phyloP scores from a whole-genome alignment of 352 stramenopile species.

The Globisporangium okanoganense region DNA sequence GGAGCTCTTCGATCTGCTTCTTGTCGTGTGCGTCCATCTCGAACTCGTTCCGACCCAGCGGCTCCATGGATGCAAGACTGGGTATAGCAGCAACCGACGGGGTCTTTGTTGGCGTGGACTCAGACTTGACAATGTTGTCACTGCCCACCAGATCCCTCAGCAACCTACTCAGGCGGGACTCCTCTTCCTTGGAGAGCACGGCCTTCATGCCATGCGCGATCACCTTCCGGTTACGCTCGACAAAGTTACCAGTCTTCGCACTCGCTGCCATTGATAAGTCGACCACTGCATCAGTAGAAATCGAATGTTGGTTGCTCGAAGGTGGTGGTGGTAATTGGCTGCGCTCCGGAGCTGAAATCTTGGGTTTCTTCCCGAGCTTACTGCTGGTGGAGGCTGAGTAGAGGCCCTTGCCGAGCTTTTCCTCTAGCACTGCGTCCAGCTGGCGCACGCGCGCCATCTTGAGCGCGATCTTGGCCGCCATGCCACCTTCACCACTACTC shows the following conservation, averaged over 20 bases:
- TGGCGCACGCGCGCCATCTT: constrained; percentile 68
- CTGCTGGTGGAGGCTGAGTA: constrained; percentile 31
- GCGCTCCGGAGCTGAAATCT: neutral
- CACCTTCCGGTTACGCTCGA: constrained; percentile 52
- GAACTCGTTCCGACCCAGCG: constrained; percentile 31
- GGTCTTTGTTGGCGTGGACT: neutral
- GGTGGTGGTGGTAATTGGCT: neutral
- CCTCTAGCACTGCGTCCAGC: constrained; percentile 51
- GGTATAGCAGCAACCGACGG: neutral
- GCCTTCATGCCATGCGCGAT: constrained; percentile 44
- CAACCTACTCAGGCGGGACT: constrained; percentile 34
- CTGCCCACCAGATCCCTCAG: constrained; percentile 16
- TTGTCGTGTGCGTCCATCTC: constrained; percentile 33
- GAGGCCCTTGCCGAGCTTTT: constrained; percentile 60
- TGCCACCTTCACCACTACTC: constrained; percentile 17
- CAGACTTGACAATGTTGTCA: neutral
- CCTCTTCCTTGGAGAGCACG: constrained; percentile 57
- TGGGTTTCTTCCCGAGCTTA: neutral
- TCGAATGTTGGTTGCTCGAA: neutral
- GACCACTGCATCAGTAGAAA: neutral
- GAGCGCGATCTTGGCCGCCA: constrained; percentile 63
- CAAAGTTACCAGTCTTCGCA: constrained; percentile 24
- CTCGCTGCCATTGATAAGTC: neutral
- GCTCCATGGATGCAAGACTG: neutral
- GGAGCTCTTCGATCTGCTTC: constrained; percentile 42